Conservation (phyloP, 2,329 filamentous ascomycete genomes). For the Pseudohalonectria lignicola region DNA sequence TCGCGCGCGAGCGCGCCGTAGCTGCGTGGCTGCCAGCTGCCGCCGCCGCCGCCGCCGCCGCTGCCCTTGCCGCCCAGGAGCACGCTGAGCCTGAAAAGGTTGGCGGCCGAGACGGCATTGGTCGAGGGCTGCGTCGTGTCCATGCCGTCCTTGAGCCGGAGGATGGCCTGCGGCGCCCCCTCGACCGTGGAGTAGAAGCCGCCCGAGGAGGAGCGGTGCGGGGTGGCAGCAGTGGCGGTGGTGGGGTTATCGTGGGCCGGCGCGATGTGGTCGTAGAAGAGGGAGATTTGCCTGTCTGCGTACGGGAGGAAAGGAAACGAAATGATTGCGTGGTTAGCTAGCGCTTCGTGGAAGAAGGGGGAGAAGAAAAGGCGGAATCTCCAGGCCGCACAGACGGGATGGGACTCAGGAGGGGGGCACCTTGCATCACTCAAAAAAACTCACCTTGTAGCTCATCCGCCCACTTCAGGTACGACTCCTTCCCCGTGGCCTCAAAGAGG, state of each 20-base stretch:
- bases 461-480: conserved; percentile 67
- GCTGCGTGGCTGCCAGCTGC: neutral
- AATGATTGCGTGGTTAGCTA: no score
- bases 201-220: conserved; percentile 28
- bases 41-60: neutral
- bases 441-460: conserved; percentile 70
- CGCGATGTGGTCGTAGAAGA: conserved; percentile 61
- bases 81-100: conserved; percentile 70
- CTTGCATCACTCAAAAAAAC: no score
- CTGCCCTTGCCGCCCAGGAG: conserved; percentile 49
- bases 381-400: no score
- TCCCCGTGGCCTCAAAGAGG: conserved; percentile 69
- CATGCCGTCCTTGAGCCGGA: conserved; percentile 91
- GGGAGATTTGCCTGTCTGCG: conserved; percentile 57
- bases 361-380: no score
- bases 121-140: conserved; percentile 84
- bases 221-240: conserved; percentile 7
- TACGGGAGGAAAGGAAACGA: neutral
- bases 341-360: no score
- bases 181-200: conserved; percentile 65
- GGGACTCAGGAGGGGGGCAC: no score
- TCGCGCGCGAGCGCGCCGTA: conserved; percentile 51
- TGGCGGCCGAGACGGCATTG: conserved; percentile 78
- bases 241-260: conserved; percentile 12
- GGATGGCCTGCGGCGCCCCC: conserved; percentile 56